Conservation (phyloP, 768 basidiomycete genomes). For the Russula griseocarnosa region DNA sequence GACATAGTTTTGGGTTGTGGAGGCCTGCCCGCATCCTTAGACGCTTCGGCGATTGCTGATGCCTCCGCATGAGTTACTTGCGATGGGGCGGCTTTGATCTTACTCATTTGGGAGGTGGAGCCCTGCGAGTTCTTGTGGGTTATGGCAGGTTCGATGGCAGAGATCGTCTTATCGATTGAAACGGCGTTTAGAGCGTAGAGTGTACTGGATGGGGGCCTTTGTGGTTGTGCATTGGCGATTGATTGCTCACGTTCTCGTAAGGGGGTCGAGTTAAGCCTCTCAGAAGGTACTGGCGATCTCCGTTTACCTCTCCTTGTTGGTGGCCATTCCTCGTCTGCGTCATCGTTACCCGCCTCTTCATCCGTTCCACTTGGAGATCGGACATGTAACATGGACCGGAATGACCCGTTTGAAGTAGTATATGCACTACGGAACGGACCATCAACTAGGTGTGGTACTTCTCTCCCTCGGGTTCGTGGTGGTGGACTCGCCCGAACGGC, state of each 20-base stretch:
- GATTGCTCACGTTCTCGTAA: not conserved
- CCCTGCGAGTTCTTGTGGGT: not conserved
- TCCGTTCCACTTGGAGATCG: slow-evolving; percentile 20
- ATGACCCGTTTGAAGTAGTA: slow-evolving; percentile 25
- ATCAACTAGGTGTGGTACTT: slow-evolving; percentile 30
- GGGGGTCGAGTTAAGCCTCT: not conserved
- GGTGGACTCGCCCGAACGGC: not conserved
- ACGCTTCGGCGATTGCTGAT: not conserved
- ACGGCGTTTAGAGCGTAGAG: not conserved
- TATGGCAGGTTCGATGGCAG: not conserved
- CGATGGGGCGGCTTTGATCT: not conserved
- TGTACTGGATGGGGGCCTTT: not conserved
- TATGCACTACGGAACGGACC: slow-evolving; percentile 31
- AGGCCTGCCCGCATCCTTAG: not conserved
- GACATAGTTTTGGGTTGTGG: not conserved
- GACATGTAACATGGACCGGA: slow-evolving; percentile 8
- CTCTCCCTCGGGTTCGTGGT: slow-evolving; percentile 1
- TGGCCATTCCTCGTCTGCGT: slow-evolving; percentile 10
- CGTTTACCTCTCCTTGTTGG: slow-evolving; percentile 3
- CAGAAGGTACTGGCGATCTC: not conserved
- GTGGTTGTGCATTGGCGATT: not conserved
- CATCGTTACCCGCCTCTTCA: slow-evolving; percentile 5
- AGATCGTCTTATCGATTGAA: not conserved
- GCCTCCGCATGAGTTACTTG: not conserved
- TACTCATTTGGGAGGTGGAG: not conserved